These are phyloP conservation scores for Eucalyptus cladocalyx DNA, from an alignment of 345 rosid species.

Conservation along the genomic window DNA sequence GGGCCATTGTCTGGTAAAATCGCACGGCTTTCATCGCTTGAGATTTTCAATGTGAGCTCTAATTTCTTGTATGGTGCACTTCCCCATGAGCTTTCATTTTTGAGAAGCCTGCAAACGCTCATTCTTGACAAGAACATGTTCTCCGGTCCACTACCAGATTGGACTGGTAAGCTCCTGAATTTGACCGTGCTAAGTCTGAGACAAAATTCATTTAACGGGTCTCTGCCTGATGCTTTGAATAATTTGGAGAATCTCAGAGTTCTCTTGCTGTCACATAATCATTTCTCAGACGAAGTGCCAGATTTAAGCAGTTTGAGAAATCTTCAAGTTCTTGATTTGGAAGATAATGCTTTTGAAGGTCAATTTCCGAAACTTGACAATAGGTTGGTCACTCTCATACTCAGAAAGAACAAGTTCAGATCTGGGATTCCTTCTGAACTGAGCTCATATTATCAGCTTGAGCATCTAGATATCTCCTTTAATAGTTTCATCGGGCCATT, in stretches of 20 bases:
- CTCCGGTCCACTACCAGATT: conserved; percentile 47
- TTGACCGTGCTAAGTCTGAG: conserved; percentile 69
- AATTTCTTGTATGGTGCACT: conserved; percentile 56
- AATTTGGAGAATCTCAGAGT: conserved; percentile 63
- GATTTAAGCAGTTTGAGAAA: conserved; percentile 56
- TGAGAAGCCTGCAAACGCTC: conserved; percentile 56
- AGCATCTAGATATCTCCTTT: conserved; percentile 64
- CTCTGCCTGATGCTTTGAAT: conserved; percentile 61
- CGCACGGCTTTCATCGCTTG: conserved; percentile 48
- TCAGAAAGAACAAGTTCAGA: conserved; percentile 81
- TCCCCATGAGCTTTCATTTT: conserved; percentile 52
- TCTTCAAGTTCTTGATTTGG: conserved; percentile 84
- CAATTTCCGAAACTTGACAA: conserved; percentile 59
- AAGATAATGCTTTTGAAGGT: conserved; percentile 73
- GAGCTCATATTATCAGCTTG: conserved; percentile 62
- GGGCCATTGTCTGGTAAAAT: conserved; percentile 74
- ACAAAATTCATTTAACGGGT: conserved; percentile 61
- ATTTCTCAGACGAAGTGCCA: conserved; percentile 60
- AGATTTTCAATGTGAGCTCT: conserved; percentile 80
- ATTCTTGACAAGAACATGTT: conserved; percentile 79
- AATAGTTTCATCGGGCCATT: conserved; percentile 85
- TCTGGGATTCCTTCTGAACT: conserved; percentile 52
- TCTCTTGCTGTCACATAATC: conserved; percentile 68
- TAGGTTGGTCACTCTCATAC: conserved; percentile 56
- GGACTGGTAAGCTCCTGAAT: conserved; percentile 46